phyloP scores from a whole-genome alignment of 371 early-diverging fungal species.

The Apophysomyces trapeziformis region DNA sequence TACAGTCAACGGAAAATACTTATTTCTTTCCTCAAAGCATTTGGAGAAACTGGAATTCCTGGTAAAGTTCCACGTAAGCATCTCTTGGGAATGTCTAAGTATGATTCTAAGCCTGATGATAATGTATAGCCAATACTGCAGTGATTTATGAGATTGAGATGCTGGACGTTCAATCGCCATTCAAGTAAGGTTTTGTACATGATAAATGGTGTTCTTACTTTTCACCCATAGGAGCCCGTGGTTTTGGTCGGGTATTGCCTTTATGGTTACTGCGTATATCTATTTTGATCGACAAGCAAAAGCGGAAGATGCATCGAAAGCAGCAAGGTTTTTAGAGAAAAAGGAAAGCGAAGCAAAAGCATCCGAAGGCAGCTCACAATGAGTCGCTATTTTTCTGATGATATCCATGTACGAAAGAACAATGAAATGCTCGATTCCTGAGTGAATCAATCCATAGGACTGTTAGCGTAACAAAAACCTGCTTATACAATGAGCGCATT shows the following conservation, averaged over 20 bases:
- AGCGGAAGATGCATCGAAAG: slow-evolving; percentile 26
- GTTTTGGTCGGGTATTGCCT: slow-evolving; percentile 35
- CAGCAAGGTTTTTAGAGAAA: slow-evolving; percentile 28
- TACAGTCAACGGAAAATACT: background rate
- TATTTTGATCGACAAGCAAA: slow-evolving; percentile 20
- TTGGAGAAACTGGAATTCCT: slow-evolving; percentile 40
- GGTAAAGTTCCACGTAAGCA: slow-evolving; percentile 40
- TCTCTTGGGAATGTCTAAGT: background rate
- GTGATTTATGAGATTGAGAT: slow-evolving; percentile 46
- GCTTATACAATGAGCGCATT: too few species aligned
- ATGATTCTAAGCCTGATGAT: background rate
- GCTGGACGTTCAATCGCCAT: slow-evolving; percentile 30
- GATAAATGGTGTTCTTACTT: background rate
- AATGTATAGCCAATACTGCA: slow-evolving; percentile 32
- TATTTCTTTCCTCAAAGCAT: slow-evolving; percentile 20
- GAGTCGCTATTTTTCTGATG: background rate
- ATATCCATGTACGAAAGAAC: too few species aligned
- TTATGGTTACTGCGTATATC: slow-evolving; percentile 15
- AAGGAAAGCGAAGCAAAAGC: slow-evolving; percentile 21
- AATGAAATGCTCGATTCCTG: too few species aligned
- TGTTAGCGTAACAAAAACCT: too few species aligned
- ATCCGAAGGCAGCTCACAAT: slow-evolving; percentile 6
- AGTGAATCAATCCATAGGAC: too few species aligned
- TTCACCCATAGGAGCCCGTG: slow-evolving; percentile 34
- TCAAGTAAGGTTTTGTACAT: slow-evolving; percentile 27